Conservation (phyloP, 495 filamentous ascomycete genomes). For the Aspergillus bridgeri region DNA sequence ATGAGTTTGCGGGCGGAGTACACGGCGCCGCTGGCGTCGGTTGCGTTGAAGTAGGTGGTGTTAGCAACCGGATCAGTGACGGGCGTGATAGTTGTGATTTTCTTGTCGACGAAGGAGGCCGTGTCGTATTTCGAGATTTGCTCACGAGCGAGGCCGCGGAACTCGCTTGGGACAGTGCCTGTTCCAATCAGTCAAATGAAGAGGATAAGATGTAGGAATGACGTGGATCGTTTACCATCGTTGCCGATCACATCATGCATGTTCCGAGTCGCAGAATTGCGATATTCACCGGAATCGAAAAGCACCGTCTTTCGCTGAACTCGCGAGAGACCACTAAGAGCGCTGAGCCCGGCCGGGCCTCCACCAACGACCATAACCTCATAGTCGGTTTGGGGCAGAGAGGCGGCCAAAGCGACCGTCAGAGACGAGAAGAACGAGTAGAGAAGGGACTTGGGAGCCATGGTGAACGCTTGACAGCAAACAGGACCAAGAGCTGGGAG, state of each 20-base stretch:
- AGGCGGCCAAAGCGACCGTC: slow-evolving; percentile 14
- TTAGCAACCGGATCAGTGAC: slow-evolving; percentile 18
- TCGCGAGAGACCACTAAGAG: slow-evolving; percentile 52
- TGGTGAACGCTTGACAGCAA: slow-evolving; percentile 4
- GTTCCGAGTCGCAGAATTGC: slow-evolving; percentile 50
- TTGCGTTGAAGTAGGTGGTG: slow-evolving; percentile 45
- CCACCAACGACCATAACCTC: slow-evolving; percentile 39
- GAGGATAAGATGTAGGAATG: background rate
- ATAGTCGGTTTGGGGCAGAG: slow-evolving; percentile 23
- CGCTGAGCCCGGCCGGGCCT: slow-evolving; percentile 39
- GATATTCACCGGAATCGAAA: slow-evolving; percentile 54
- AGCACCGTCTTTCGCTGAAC: slow-evolving; percentile 49
- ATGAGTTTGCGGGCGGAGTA: slow-evolving; percentile 51
- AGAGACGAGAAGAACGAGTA: slow-evolving; percentile 15
- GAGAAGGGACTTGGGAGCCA: slow-evolving; percentile 14
- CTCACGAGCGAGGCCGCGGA: slow-evolving; percentile 49
- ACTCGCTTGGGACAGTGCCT: slow-evolving; percentile 51
- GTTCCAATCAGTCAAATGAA: background rate
- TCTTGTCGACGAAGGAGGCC: slow-evolving; percentile 48
- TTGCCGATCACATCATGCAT: slow-evolving; percentile 60
- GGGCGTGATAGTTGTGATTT: slow-evolving; percentile 43
- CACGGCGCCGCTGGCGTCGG: slow-evolving; percentile 24
- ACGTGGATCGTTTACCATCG: slow-evolving; percentile 38
- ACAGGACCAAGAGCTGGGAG: background rate
- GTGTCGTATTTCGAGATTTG: slow-evolving; percentile 49